phyloP scores from a whole-genome alignment of 306 rosid species.

The Rubus idaeus region DNA sequence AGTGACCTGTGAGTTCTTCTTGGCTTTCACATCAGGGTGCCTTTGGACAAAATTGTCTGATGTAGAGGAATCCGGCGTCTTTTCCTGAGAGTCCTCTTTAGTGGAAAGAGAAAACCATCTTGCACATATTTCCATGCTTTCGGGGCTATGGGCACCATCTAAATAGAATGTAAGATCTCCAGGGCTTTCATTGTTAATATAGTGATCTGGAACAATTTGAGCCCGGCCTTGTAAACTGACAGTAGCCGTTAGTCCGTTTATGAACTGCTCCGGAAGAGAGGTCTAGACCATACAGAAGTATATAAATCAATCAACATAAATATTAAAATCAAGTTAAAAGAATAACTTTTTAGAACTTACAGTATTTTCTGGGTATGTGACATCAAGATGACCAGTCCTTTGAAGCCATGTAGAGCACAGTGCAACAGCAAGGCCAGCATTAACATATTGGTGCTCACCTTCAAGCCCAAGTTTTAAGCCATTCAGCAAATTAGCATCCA shows the following conservation, averaged over 20 bases:
- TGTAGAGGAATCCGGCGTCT: conserved; percentile 34
- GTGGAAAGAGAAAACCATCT: conserved; percentile 78
- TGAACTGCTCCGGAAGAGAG: conserved; percentile 73
- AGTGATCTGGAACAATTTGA: conserved; percentile 73
- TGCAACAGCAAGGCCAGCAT: conserved; percentile 92
- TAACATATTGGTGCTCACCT: conserved; percentile 91
- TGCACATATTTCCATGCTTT: conserved; percentile 88
- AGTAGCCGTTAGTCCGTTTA: conserved; percentile 64
- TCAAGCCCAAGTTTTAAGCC: conserved; percentile 85
- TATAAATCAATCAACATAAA: conserved; percentile 28
- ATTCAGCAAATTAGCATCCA: conserved; percentile 62
- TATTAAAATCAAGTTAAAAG: conserved; percentile 6
- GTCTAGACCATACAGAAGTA: conserved; percentile 41
- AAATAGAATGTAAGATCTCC: conserved; percentile 72
- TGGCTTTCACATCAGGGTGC: conserved; percentile 30
- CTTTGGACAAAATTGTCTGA: conserved; percentile 39
- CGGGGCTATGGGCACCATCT: conserved; percentile 99
- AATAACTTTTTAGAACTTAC: conserved; percentile 50
- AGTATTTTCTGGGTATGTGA: conserved; percentile 38
- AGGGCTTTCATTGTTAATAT: conserved; percentile 37
- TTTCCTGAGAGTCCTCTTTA: conserved; percentile 48
- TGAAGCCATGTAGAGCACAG: conserved; percentile 88
- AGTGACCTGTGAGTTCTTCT: conserved; percentile 65
- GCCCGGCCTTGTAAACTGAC: conserved; percentile 95
- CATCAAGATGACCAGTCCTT: conserved; percentile 59